Base-by-base conservation (phyloP, 2,329 filamentous ascomycete species). In the Aspergillus novofumigatus region DNA sequence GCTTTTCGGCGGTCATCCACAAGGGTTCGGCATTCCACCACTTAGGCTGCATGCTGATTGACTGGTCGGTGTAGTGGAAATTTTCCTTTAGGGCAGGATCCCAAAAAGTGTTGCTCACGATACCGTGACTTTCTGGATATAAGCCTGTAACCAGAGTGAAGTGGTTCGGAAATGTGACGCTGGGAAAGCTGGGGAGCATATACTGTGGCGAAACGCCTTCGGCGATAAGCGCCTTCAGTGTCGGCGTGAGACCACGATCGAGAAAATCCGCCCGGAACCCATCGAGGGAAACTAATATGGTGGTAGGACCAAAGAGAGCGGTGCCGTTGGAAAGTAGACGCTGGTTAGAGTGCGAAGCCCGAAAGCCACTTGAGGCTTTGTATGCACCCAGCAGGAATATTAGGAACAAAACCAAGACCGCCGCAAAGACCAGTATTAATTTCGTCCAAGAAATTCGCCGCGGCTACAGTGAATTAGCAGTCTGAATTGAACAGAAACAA, bases 11-110 rank as follows among this genome's bases (percentile, higher is more conserved):
- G 1, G 93, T 95, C 26, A 89, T 88, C 94, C 94, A 99, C 29
- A 99, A 81, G 0, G 94, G 94, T 71, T 97, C 92, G 3, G 92
- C 94, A 44, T 84, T 86, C 93, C 94, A 99, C 93, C 94, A 99
- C 70, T 93, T 91, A 1, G 90, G 80, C 63, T 93, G 85, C 75
- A 96, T 83, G 62, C 91, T 94, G 55, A 85, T 82, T 1, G 78
- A 72, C 0, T 90, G 86, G 67, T 95, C 85, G 0, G 91, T 96
- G 68, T 96, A 96, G 69, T 86, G 91, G 76, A 99, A 99, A 63
- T 95, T 88, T 59, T 89, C 86, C 66, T 88, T 61, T 10, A 92
- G 71, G 0, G 80, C 78, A 0, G 91, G 90, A 67, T 97, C 94
- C 90, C 90, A 99, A 72, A 99, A 99, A 0, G 86, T 90, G 70